Conservation (phyloP, 2,329 filamentous ascomycete species). For the Apiospora saccharicola region DNA sequence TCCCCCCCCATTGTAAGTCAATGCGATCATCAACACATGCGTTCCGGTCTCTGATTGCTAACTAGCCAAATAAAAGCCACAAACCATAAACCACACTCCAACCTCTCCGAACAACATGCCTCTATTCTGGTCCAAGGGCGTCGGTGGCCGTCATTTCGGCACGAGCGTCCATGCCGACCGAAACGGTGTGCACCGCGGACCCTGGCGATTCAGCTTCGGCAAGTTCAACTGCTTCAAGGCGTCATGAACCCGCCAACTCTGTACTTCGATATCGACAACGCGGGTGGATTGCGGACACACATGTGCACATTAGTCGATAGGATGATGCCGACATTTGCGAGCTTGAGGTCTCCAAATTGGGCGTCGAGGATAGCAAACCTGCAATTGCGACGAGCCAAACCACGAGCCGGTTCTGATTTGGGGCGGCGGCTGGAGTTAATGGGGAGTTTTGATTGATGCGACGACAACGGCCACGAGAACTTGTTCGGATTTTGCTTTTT, state of each 20-base stretch:
- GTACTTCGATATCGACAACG: neutral
- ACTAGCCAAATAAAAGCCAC: neutral
- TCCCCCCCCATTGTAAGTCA: neutral
- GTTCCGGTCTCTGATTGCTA: neutral
- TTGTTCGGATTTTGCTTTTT: neutral
- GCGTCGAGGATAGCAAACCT: too few species aligned
- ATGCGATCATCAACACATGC: neutral
- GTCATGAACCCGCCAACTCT: conserved; percentile 29
- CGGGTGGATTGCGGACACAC: too few species aligned
- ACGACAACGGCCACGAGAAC: neutral
- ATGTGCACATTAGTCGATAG: neutral
- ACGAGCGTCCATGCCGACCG: conserved; percentile 56
- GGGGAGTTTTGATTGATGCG: neutral
- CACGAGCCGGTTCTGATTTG: neutral
- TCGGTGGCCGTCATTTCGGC: conserved; percentile 59
- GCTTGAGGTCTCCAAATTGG: neutral
- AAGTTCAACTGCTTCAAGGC: conserved; percentile 59
- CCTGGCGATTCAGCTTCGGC: conserved; percentile 59
- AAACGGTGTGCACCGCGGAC: conserved; percentile 56
- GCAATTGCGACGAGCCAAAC: neutral
- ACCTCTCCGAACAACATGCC: conserved; percentile 47
- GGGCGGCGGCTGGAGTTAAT: neutral
- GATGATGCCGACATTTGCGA: neutral
- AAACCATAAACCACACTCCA: neutral
- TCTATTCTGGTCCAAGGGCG: conserved; percentile 54